Base-by-base conservation (phyloP, 768 basidiomycete species). In the Lactarius trivialis region DNA sequence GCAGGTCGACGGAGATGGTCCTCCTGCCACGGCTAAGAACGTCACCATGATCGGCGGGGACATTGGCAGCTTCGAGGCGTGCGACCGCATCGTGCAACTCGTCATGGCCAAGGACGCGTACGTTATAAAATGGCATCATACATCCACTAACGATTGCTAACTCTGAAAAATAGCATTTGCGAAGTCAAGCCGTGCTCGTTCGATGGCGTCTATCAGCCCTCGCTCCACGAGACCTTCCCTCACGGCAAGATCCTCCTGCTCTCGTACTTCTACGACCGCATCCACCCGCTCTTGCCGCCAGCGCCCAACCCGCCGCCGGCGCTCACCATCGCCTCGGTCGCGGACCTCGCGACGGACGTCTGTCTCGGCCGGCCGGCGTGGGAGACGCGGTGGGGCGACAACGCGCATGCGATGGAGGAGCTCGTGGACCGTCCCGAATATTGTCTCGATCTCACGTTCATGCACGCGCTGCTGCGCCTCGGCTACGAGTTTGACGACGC, bases 181-280 rank as follows among this genome's bases (percentile, higher is more conserved):
- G 85, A 91, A 68, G 78, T 88, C 64, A 91, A 94, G 70, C 97
- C 97, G 0, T 99, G 97, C 72, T 91, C 96, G 5, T 99, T 99
- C 77, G 86, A 92, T 70, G 97, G 97, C 14, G 93, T 97, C 28
- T 98, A 98, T 76, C 97, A 99, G 72, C 97, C 97, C 2, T 89
- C 89, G 15, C 79, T 98, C 28, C 77, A 89, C 61, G 90, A 96
- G 65, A 86, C 91, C 11, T 98, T 98, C 82, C 83, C 88, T 1
- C 75, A 79, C 11, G 96, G 96, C 61, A 86, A 86, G 70, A 81
- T 96, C 65, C 82, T 96, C 30, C 83, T 96, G n/a, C 81, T 99
- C 2, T 97, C 94, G 26, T 99, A 98, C 80, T 99, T 98, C 77
- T 97, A 93, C 76, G 97, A 98, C 78, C 90, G 97, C 39, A 80